A percentile compares a stretch with the other conserved stretches of the same genome.
phyloP scores from a whole-genome alignment of 768 basidiomycete species.

The Gyrodon lividus region DNA sequence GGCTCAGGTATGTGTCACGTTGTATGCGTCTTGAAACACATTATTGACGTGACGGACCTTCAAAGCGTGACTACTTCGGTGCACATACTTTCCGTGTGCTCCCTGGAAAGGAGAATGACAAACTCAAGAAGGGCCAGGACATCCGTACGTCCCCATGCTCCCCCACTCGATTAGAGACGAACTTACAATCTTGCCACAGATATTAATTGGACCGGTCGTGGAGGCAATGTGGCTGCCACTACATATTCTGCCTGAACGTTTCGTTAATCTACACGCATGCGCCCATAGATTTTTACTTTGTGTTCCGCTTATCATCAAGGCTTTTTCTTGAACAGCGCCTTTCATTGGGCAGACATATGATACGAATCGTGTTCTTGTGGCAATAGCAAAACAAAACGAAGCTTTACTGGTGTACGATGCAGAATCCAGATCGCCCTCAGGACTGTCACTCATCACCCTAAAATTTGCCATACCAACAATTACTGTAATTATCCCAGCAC shows the following conservation, averaged over 20 bases:
- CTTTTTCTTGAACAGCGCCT: conserved; percentile 6
- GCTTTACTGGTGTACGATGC: background rate
- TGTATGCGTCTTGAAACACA: background rate
- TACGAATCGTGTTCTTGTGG: conserved; percentile 13
- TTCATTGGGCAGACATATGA: conserved; percentile 15
- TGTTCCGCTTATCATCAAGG: background rate
- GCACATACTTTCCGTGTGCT: conserved; percentile 97
- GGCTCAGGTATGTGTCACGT: conserved; percentile 61
- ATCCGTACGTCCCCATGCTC: conserved; percentile 65
- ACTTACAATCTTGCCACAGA: conserved; percentile 44
- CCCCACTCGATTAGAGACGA: background rate
- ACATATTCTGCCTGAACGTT: conserved; percentile 66
- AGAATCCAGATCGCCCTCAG: no score
- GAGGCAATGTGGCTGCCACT: conserved; percentile 89
- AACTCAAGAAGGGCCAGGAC: conserved; percentile 76
- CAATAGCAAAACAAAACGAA: conserved; percentile 15
- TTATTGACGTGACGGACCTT: conserved; percentile 7
- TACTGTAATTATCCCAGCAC: no score
- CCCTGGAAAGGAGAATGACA: conserved; percentile 86
- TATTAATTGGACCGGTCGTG: conserved; percentile 98
- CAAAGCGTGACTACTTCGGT: conserved; percentile 95
- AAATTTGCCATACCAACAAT: no score
- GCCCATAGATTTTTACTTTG: conserved; percentile 16
- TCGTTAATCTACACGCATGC: conserved; percentile 4
- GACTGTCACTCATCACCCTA: no score